Conservation (phyloP, 768 basidiomycete species). For the Suillus americanus region DNA sequence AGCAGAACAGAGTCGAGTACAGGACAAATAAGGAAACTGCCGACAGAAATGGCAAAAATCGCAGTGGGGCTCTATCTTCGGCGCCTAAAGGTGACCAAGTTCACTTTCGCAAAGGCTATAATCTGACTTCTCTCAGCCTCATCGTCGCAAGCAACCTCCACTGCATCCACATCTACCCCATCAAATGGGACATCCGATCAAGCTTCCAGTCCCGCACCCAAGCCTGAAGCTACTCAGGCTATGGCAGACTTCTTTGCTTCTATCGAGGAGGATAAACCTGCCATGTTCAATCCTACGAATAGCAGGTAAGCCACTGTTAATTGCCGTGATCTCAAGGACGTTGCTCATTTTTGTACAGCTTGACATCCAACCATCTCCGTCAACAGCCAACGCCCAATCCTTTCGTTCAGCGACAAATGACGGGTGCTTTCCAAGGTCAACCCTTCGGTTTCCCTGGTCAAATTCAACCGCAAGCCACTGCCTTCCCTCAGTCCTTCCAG, state of each 20-base stretch:
- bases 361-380: slow-evolving; percentile 49
- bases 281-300: slow-evolving; percentile 66
- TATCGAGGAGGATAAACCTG: slow-evolving; percentile 79
- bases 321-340: neutral
- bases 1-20: slow-evolving; percentile 92
- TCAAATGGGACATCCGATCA: slow-evolving; percentile 27
- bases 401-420: slow-evolving; percentile 63
- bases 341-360: slow-evolving; percentile 36
- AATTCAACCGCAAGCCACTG: slow-evolving; percentile 56
- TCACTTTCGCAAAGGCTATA: neutral
- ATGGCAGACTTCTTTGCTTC: slow-evolving; percentile 85
- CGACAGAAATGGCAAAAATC: slow-evolving; percentile 37
- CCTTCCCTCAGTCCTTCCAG: slow-evolving; percentile 45
- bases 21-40: slow-evolving; percentile 72
- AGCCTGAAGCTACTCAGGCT: slow-evolving; percentile 43
- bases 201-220: slow-evolving; percentile 24
- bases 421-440: slow-evolving; percentile 43
- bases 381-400: slow-evolving; percentile 72
- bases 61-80: slow-evolving; percentile 10
- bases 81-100: slow-evolving; percentile 24
- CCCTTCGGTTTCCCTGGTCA: slow-evolving; percentile 41
- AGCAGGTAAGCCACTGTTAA: slow-evolving; percentile 39
- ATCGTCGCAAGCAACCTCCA: slow-evolving; percentile 17
- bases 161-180: slow-evolving; percentile 18
- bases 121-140: slow-evolving; percentile 11